Evolutionary conservation across 164 flowering plant species (phyloP).

Genomic region (Akebia trifoliata): DNA sequence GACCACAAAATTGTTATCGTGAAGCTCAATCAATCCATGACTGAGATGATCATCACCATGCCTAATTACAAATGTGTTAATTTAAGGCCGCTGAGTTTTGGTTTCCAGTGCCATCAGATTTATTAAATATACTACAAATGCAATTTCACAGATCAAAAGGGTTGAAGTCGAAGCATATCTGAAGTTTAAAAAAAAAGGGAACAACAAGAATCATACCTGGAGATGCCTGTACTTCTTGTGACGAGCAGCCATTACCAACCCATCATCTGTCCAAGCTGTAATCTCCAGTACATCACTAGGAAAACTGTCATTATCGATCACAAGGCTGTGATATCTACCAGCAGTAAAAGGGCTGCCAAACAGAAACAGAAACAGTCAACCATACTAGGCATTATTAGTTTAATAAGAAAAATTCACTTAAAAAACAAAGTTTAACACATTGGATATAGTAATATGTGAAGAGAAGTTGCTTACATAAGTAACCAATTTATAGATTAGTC

Average conservation of each 20-base stretch:
- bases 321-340: conserved; percentile 96
- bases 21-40: too few relatives aligned
- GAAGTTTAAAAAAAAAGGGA: not conserved
- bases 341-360: conserved; percentile 74
- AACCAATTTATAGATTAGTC: not conserved
- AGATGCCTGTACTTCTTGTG: conserved; percentile 67
- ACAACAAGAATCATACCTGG: conserved; percentile 42
- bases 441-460: not conserved
- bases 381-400: not conserved
- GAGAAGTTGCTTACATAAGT: not conserved
- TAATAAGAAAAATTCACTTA: not conserved
- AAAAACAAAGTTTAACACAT: not conserved
- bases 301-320: conserved; percentile 76
- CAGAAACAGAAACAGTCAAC: conserved; percentile 1
- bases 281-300: conserved; percentile 78
- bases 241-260: conserved; percentile 87
- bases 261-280: conserved; percentile 96
- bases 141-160: not conserved
- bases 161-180: not conserved
- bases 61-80: not conserved
- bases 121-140: too few relatives aligned
- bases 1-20: too few relatives aligned
- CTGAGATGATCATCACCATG: too few relatives aligned
- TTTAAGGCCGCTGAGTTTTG: not conserved
- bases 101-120: not conserved